phyloP scores from a whole-genome alignment of 2,329 filamentous ascomycete genomes.

The Zymoseptoria passerinii region DNA sequence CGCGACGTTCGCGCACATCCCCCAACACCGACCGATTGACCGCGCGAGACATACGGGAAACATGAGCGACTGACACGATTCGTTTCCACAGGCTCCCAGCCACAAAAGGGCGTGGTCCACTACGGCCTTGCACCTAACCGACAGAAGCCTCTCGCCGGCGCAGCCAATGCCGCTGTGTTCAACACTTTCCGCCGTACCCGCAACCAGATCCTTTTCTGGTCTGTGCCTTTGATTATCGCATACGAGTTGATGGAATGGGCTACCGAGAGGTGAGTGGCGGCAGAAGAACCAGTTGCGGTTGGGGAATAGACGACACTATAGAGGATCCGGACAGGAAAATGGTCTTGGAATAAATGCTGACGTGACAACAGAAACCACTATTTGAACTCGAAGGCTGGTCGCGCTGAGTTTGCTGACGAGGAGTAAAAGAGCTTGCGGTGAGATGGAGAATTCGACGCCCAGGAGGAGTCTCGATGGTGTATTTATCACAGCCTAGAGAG shows the following conservation, averaged over 20 bases:
- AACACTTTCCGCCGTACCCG: constrained; percentile 86
- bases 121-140: constrained; percentile 81
- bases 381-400: constrained; percentile 70
- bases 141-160: constrained; percentile 76
- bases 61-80: background rate
- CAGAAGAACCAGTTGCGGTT: background rate
- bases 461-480: constrained; percentile 5
- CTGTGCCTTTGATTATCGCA: constrained; percentile 65
- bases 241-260: constrained; percentile 90
- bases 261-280: constrained; percentile 63
- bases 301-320: background rate
- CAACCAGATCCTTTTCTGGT: constrained; percentile 80
- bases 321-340: background rate
- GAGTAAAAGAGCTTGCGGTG: constrained; percentile 23
- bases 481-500: constrained; percentile 4
- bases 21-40: background rate
- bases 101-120: constrained; percentile 54
- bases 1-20: constrained; percentile 1
- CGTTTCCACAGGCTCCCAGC: constrained; percentile 34
- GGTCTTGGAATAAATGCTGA: background rate
- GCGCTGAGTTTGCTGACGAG: constrained; percentile 44
- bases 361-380: constrained; percentile 59
- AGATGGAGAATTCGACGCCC: background rate
- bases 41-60: background rate
- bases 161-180: constrained; percentile 77